Base-by-base conservation (phyloP, 1,139 yeast genomes). In the Hyphopichia khmerensis region DNA sequence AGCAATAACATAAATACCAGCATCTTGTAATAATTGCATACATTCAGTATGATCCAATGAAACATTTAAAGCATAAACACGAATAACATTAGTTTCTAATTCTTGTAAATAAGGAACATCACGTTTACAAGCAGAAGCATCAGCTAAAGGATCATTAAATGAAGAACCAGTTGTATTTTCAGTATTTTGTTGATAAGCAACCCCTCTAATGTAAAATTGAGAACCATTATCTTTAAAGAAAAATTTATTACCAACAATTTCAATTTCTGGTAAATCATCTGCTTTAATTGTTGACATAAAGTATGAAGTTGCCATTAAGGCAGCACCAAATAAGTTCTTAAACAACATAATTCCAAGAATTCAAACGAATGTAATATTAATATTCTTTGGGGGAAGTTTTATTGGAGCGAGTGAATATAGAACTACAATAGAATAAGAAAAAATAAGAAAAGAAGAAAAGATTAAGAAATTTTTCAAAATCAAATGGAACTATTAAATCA, bases 1-100 rank as follows among this genome's bases (percentile, higher is more conserved):
- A 40, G 95, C 79, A 45, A 91, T 67, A 23, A 90, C 80, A 56
- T 90, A 90, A 52, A 91, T 89, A 42, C 97, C 96, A 8, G 96
- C 96, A 43, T 87, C 84, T 53, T 86, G 83, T 56, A 89, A 80
- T 49, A 86, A 77, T 35, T 88, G 73, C 95, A 91, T 88, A 72
- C 98, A 91, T 53, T 80, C 84, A 57, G 86, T 90, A 62, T 90
- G 97, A 64, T 89, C 82, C 44, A 82, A 57, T 46, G 78, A 80
- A n/a, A 93, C 88, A 63, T 87, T 83, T 47, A 87, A 69, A 10
- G 95, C 85, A 65, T 88, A 88, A 16, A 80, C 82, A 58, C 86
- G 72, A 47, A 87, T 74, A 23, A 86, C 81, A 66, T 91, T 90
- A 56, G 90, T 78, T 30, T 91, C 88, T 42, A 88, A 70, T 54